A percentile compares a stretch with the other conserved stretches of the same genome.
phyloP scores from a whole-genome alignment of 2,329 filamentous ascomycete genomes.

The Apiospora koreana region DNA sequence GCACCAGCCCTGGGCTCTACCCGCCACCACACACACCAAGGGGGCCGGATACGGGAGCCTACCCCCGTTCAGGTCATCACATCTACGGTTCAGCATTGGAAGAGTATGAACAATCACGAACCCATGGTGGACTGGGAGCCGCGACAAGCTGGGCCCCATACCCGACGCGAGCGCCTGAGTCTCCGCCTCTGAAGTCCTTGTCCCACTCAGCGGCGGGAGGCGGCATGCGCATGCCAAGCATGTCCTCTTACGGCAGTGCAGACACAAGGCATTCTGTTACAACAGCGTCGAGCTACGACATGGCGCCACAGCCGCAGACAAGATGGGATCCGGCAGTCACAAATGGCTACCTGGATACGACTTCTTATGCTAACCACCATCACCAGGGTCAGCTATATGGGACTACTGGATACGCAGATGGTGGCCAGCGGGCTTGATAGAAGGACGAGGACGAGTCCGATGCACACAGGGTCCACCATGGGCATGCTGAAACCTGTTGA shows the following conservation, averaged over 20 bases:
- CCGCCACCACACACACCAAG: slow-evolving; percentile 37
- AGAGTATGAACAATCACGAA: slow-evolving; percentile 8
- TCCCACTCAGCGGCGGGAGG: slow-evolving; percentile 36
- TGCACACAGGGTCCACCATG: slow-evolving; percentile 5
- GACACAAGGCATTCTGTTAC: slow-evolving; percentile 34
- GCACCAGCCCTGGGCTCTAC: slow-evolving; percentile 33
- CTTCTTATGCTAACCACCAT: slow-evolving; percentile 30
- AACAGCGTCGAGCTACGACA: slow-evolving; percentile 35
- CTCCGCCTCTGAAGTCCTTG: slow-evolving; percentile 37
- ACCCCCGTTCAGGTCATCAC: slow-evolving; percentile 31
- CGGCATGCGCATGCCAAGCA: slow-evolving; percentile 36
- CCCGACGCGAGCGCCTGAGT: slow-evolving; percentile 38
- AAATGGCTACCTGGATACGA: slow-evolving; percentile 30
- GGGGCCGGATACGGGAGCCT: slow-evolving; percentile 36
- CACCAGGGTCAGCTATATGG: slow-evolving; percentile 44
- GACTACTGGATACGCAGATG: slow-evolving; percentile 42
- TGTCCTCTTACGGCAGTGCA: slow-evolving; percentile 40
- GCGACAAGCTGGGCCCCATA: slow-evolving; percentile 52
- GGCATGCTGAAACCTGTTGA: background rate
- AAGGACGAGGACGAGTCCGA: background rate
- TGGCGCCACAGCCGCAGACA: slow-evolving; percentile 31
- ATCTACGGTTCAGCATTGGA: slow-evolving; percentile 48
- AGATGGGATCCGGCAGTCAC: slow-evolving; percentile 29
- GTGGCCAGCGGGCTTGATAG: slow-evolving; percentile 43
- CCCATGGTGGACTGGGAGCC: background rate